Evolutionary conservation across 2,329 filamentous ascomycete genomes (phyloP), one percentile per base, ranked within the genome.

Genomic region (Colletotrichum falcatum): DNA sequence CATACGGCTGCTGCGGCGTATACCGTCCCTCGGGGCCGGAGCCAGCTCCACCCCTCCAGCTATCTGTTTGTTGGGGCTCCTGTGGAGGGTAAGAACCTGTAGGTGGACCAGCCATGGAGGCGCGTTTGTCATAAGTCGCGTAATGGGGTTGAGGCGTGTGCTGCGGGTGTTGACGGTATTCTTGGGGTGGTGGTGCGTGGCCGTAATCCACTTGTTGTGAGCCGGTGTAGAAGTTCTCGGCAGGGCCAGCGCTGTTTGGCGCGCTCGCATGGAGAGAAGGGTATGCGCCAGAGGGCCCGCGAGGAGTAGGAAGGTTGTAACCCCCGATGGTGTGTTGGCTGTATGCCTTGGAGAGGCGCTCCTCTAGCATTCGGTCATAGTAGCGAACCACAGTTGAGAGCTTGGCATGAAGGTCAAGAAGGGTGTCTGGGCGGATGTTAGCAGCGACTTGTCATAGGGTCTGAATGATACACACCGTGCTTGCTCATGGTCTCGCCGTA

Each of bases 401-500:
- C 79, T 99, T 99, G 23, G 94, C 93, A 79, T 99, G 96, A 0
- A 99, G 85, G 79, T 99, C 96, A 30, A 98, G 88, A 12, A 99
- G 86, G 0, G 95, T 96, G 79, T 99, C 95, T 96, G 72, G 28
- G 8, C 9, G 37, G 20, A 11, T 16, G 73, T 87, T 76, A 87
- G 81, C 56, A 64, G 33, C 28, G 20, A n/a, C 30, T 35, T 14
- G 1, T 18, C 14, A 6, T 4, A 6, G 30, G 7, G 0, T 18
- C 26, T 53, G 12, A 33, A 23, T 12, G 8, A 4, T 20, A 82
- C 89, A 79, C 84, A 94, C 94, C 95, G 80, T 98, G 96, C 81
- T 99, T 99, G 88, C 96, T 98, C 96, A 99, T 98, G 0, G 96
- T 98, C 83, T 99, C 96, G 65, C 96, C 96, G 78, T 98, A 98